phyloP scores from a whole-genome alignment of 331 rosid species.

The Quercus lobata region DNA sequence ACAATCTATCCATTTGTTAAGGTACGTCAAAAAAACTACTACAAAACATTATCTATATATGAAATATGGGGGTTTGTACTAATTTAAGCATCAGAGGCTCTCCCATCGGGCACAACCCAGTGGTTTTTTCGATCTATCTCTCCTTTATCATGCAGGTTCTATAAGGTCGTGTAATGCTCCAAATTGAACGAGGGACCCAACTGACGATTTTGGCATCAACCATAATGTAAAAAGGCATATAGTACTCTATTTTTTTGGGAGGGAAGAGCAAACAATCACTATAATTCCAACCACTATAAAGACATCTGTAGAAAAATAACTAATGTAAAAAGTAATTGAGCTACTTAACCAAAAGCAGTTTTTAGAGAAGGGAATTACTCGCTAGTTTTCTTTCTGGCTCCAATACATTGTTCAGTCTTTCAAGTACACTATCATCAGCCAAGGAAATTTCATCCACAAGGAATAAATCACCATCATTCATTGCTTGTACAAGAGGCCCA shows the following conservation, averaged over 20 bases:
- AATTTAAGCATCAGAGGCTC: no score
- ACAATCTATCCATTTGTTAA: no score
- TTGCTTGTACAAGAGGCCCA: slow-evolving; percentile 90
- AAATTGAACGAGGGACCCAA: no score
- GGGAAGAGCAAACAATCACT: neutral
- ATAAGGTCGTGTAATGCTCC: no score
- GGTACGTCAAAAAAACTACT: no score
- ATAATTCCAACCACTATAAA: neutral
- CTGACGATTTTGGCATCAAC: neutral
- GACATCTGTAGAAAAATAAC: neutral
- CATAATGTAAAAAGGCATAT: neutral
- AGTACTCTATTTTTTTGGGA: neutral
- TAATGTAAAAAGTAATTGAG: neutral
- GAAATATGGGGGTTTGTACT: no score
- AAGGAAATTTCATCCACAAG: slow-evolving; percentile 91
- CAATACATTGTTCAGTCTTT: slow-evolving; percentile 89
- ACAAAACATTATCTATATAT: no score
- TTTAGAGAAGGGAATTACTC: slow-evolving; percentile 14
- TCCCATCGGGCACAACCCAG: no score
- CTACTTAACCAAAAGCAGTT: neutral
- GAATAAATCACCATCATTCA: slow-evolving; percentile 81
- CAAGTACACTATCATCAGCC: slow-evolving; percentile 98
- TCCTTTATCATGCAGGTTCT: no score
- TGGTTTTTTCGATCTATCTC: no score
- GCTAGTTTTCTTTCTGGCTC: slow-evolving; percentile 91